These are phyloP conservation scores for Porogramme epimiltina DNA, from an alignment of 1,284 basidiomycete species.

Conservation along the genomic window DNA sequence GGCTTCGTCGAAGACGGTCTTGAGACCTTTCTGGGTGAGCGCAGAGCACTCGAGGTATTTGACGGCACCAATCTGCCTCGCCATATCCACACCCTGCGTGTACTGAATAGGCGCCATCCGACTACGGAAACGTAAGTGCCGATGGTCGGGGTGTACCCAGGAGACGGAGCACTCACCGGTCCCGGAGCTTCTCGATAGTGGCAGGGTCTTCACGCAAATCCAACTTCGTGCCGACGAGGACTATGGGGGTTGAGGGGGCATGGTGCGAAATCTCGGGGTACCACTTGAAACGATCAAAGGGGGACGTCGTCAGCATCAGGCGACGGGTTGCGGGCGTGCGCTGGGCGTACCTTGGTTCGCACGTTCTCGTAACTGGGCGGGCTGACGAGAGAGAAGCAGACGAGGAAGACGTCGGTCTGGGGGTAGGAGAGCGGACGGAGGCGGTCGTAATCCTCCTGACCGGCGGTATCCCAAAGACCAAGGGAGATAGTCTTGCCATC, in stretches of 20 bases:
- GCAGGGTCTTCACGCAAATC: conserved; percentile 95
- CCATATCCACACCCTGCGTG: conserved; percentile 88
- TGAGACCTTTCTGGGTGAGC: conserved; percentile 95
- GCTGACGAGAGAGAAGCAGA: conserved; percentile 97
- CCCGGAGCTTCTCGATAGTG: conserved; percentile 91
- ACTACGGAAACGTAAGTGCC: conserved; percentile 41
- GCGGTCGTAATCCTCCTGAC: conserved; percentile 98
- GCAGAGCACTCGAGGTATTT: conserved; percentile 98
- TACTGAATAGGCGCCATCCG: conserved; percentile 95
- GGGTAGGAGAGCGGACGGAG: conserved; percentile 98
- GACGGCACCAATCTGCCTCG: conserved; percentile 92
- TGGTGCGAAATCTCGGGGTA: conserved; percentile 97
- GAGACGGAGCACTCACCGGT: conserved; percentile 60
- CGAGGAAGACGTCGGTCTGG: conserved; percentile 98
- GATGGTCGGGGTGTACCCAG: neutral
- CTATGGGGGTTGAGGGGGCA: conserved; percentile 91
- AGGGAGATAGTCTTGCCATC: conserved; percentile 98
- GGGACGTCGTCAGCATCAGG: conserved; percentile 13
- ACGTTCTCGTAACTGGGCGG: conserved; percentile 99
- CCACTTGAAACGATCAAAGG: conserved; percentile 66
- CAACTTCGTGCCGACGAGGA: conserved; percentile 97
- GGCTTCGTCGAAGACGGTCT: conserved; percentile 97
- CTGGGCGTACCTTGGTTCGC: conserved; percentile 80
- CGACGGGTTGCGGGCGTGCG: conserved; percentile 5
- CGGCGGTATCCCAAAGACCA: conserved; percentile 98